Conservation (phyloP, 176 grass and related monocot genomes). For the Oryza rufipogon region DNA sequence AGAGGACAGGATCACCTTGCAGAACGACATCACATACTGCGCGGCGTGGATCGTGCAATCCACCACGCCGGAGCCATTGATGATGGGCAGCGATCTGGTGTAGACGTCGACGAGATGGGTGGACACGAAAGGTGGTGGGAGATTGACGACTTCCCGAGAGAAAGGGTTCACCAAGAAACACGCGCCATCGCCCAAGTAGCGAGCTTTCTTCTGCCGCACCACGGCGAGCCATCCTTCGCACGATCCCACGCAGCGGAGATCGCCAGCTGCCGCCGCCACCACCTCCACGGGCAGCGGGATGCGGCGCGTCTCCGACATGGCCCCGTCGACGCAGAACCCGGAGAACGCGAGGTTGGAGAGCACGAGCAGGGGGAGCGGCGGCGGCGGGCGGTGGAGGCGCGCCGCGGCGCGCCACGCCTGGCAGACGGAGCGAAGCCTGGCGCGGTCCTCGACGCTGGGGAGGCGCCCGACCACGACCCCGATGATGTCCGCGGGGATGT, state of each 20-base stretch:
- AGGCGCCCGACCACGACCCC: constrained; percentile 28
- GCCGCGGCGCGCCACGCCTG: constrained; percentile 28
- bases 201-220: constrained; percentile 27
- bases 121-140: constrained; percentile 9
- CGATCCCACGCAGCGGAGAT: constrained; percentile 42
- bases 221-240: constrained; percentile 39
- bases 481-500: constrained; percentile 42
- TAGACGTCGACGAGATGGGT: constrained; percentile 22
- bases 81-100: constrained; percentile 35
- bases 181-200: constrained; percentile 29
- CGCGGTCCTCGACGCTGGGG: constrained; percentile 38
- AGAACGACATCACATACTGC: constrained; percentile 49
- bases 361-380: constrained; percentile 40
- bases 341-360: constrained; percentile 26
- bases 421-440: constrained; percentile 48
- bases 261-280: not conserved
- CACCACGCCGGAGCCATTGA: constrained; percentile 36
- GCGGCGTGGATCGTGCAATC: constrained; percentile 29
- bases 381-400: constrained; percentile 28
- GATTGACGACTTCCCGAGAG: constrained; percentile 12
- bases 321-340: constrained; percentile 16
- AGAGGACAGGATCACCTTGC: constrained; percentile 44
- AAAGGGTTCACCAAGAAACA: constrained; percentile 51
- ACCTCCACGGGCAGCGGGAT: constrained; percentile 11
- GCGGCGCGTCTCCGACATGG: not conserved